Evolutionary conservation across 2,329 filamentous ascomycete species (phyloP).

Genomic region (Colletotrichum siamense): DNA sequence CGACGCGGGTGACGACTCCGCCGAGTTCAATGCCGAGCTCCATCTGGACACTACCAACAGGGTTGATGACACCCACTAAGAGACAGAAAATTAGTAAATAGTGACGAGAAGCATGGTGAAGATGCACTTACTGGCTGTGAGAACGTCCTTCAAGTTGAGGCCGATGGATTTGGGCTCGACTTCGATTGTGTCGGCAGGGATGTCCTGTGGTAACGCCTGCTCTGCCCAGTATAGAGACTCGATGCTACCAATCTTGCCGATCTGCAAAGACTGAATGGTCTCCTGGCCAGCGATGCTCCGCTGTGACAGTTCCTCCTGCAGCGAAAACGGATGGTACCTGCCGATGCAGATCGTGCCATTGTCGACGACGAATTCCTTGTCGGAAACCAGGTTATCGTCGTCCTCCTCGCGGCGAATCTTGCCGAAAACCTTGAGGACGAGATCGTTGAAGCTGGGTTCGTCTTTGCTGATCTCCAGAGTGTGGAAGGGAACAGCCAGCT

Average conservation of each 20-base stretch:
- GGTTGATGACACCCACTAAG: neutral
- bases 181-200: neutral
- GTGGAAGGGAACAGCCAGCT: conserved; percentile 3
- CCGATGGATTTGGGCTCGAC: neutral
- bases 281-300: neutral
- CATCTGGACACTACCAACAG: neutral
- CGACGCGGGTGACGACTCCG: conserved; percentile 27
- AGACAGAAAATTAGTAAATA: neutral
- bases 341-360: neutral
- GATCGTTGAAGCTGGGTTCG: neutral
- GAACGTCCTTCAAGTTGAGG: neutral
- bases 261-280: neutral
- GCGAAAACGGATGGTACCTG: conserved; percentile 29
- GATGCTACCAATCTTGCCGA: neutral
- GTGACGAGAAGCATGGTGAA: neutral
- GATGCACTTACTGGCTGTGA: neutral
- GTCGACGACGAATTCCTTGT: conserved; percentile 10
- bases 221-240: neutral
- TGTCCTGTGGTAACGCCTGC: neutral
- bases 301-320: conserved; percentile 24
- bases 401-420: neutral
- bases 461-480: neutral
- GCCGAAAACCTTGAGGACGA: neutral
- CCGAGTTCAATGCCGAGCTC: conserved; percentile 21
- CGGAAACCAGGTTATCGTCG: neutral